These are phyloP conservation scores for Eucalyptus coolabah DNA, from an alignment of 345 rosid genomes.

Conservation along the genomic window DNA sequence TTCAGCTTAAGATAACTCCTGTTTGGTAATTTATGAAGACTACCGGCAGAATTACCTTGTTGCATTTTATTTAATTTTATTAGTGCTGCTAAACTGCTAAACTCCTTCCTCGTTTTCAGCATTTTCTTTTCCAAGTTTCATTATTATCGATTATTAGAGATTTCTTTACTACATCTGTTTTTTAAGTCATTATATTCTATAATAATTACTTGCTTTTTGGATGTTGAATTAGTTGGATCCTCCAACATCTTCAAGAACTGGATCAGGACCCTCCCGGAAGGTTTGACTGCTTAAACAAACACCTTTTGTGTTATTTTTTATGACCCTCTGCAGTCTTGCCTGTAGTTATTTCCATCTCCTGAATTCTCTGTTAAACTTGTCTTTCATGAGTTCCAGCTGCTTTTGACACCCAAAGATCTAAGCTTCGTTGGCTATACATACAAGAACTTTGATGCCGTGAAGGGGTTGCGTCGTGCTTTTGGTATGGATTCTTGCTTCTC, in stretches of 20 bases:
- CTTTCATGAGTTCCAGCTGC: conserved; percentile 38
- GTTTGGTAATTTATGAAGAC: background rate
- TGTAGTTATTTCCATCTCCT: background rate
- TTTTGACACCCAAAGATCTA: conserved; percentile 76
- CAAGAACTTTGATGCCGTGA: conserved; percentile 95
- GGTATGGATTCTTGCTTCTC: conserved; percentile 27
- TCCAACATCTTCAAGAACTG: conserved; percentile 58
- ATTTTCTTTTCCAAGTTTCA: background rate
- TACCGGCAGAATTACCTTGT: background rate
- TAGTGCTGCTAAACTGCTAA: background rate
- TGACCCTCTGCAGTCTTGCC: background rate
- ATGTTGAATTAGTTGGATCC: conserved; percentile 43
- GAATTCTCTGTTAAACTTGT: background rate
- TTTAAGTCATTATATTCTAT: background rate
- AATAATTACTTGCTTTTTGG: background rate
- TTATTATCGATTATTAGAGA: background rate
- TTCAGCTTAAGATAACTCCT: background rate
- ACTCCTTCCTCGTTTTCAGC: background rate
- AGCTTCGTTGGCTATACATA: conserved; percentile 95
- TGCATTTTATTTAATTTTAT: background rate
- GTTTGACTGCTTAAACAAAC: conserved; percentile 19
- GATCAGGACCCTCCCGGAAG: conserved; percentile 83
- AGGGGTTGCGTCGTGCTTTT: conserved; percentile 47
- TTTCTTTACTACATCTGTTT: background rate
- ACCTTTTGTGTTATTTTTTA: background rate